Conservation (phyloP, 495 filamentous ascomycete genomes). For the Hapsidospora chrysogenum region DNA sequence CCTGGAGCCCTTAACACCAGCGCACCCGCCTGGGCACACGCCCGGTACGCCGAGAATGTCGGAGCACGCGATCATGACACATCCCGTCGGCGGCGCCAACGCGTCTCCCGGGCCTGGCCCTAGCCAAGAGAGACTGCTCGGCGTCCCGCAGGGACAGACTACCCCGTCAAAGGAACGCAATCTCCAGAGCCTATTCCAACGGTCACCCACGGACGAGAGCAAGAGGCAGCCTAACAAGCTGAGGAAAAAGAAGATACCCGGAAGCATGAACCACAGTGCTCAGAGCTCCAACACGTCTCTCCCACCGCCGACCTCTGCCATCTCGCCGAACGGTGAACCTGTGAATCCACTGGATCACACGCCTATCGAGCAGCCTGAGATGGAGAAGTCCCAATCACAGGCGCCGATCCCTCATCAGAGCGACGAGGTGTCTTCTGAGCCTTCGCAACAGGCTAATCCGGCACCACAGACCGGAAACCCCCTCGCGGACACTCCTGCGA, state of each 20-base stretch:
- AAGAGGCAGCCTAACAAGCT: slow-evolving; percentile 68
- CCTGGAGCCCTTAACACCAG: slow-evolving; percentile 15
- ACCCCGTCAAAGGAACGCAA: slow-evolving; percentile 53
- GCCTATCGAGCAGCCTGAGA: too few relatives aligned
- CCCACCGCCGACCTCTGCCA: slow-evolving; percentile 15
- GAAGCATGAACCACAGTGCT: slow-evolving; percentile 61
- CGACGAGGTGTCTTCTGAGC: too few relatives aligned
- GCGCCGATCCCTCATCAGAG: too few relatives aligned
- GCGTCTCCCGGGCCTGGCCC: slow-evolving; percentile 14
- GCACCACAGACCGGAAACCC: too few relatives aligned
- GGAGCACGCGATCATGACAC: neutral
- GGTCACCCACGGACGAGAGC: slow-evolving; percentile 46
- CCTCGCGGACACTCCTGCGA: too few relatives aligned
- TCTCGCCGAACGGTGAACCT: slow-evolving; percentile 19
- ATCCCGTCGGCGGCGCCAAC: neutral
- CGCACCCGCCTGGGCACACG: neutral
- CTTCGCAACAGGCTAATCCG: too few relatives aligned
- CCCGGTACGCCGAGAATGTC: neutral
- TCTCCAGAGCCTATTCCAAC: slow-evolving; percentile 48
- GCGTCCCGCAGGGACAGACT: slow-evolving; percentile 22
- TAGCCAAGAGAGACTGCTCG: slow-evolving; percentile 31
- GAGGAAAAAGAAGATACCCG: slow-evolving; percentile 61
- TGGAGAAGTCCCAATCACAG: too few relatives aligned
- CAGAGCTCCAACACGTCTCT: slow-evolving; percentile 74
- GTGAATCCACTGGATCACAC: slow-evolving; percentile 20